These are phyloP conservation scores for Macrocystidia cucumis DNA, from an alignment of 1,284 basidiomycete genomes.

Conservation along the genomic window DNA sequence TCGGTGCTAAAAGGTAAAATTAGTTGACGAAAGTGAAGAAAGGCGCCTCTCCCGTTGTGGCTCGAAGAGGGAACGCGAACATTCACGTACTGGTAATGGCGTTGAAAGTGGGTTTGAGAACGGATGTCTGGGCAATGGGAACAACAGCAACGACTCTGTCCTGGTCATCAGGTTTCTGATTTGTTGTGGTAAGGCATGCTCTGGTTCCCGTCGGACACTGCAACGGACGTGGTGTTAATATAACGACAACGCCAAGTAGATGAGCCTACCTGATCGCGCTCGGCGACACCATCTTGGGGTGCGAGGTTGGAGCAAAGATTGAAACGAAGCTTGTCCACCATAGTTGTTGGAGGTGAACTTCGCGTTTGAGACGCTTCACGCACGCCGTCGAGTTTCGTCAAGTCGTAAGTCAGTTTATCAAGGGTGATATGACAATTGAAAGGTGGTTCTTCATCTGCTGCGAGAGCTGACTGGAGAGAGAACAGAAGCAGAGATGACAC, in stretches of 20 bases:
- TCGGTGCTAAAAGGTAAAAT: no score
- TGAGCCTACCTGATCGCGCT: constrained; percentile 58
- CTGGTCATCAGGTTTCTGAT: constrained; percentile 40
- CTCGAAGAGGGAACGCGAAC: constrained; percentile 5
- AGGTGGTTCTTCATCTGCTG: constrained; percentile 25
- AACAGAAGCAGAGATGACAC: constrained; percentile 24
- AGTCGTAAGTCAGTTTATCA: constrained; percentile 46
- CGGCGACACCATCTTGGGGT: constrained; percentile 33
- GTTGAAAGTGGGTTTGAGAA: constrained; percentile 29
- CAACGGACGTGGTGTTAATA: constrained; percentile 1
- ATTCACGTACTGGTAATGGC: constrained; percentile 38
- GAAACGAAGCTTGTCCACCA: constrained; percentile 41
- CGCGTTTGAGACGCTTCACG: constrained; percentile 34
- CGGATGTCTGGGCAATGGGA: constrained; percentile 46
- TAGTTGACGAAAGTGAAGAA: no score
- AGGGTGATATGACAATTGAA: constrained; percentile 50
- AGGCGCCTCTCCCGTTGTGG: constrained; percentile 10
- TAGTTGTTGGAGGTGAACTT: constrained; percentile 40
- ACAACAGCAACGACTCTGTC: constrained; percentile 63
- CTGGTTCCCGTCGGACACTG: constrained; percentile 64
- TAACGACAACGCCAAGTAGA: neutral
- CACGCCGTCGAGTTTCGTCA: constrained; percentile 44
- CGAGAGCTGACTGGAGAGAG: constrained; percentile 21
- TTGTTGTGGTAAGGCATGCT: constrained; percentile 64
- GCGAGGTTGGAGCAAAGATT: constrained; percentile 57